Conservation (phyloP, 805 yeast genomes). For the Lachancea sp. region DNA sequence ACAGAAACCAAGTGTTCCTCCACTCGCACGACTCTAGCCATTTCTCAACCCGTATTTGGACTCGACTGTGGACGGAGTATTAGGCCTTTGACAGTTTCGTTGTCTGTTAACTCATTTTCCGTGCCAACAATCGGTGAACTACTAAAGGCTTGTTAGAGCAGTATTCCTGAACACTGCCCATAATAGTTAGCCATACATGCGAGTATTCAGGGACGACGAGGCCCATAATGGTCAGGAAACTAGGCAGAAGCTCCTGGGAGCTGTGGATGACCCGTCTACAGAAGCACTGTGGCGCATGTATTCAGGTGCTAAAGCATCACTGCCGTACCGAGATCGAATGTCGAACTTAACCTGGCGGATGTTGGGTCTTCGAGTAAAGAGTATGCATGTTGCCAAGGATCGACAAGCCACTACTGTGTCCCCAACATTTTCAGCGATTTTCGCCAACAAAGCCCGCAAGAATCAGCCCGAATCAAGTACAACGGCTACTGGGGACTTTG, state of each 20-base stretch:
- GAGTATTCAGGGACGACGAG: slow-evolving; percentile 3
- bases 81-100: too few species aligned
- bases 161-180: too few species aligned
- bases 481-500: background rate
- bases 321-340: slow-evolving; percentile 73
- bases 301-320: slow-evolving; percentile 60
- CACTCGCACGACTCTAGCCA: too few species aligned
- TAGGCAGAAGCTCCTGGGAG: slow-evolving; percentile 15
- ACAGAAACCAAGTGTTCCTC: too few species aligned
- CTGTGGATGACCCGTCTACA: slow-evolving; percentile 38
- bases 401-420: background rate
- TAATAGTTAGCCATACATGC: background rate
- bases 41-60: too few species aligned
- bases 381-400: background rate
- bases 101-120: too few species aligned
- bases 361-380: slow-evolving; percentile 48
- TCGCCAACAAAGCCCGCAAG: background rate
- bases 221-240: slow-evolving; percentile 5
- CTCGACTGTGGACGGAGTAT: too few species aligned
- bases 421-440: background rate
- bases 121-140: too few species aligned
- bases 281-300: slow-evolving; percentile 76
- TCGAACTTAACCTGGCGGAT: slow-evolving; percentile 84
- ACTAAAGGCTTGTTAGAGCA: too few species aligned
- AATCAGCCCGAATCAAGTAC: background rate